These are phyloP conservation scores for Clonostachys rhizophaga DNA, from an alignment of 2,329 filamentous ascomycete species.

Conservation along the genomic window DNA sequence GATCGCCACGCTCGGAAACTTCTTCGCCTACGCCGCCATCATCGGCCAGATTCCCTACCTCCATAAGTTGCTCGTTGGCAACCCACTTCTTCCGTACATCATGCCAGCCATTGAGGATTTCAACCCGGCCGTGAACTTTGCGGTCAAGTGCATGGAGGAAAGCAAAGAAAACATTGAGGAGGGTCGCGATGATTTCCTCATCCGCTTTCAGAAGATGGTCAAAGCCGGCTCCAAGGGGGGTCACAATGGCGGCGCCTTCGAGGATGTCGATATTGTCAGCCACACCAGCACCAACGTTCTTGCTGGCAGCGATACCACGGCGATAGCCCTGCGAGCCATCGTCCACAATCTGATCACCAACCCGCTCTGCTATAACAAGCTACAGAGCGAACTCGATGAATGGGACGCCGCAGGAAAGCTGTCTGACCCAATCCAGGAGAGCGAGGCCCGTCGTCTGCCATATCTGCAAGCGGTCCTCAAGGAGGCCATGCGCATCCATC, in stretches of 20 bases:
- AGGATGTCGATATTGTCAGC: constrained; percentile 25
- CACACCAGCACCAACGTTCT: constrained; percentile 24
- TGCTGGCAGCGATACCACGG: constrained; percentile 76
- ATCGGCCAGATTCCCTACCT: constrained; percentile 62
- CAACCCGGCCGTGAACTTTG: no score
- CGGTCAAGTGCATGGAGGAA: no score
- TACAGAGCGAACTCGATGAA: constrained; percentile 59
- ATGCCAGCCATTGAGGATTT: no score
- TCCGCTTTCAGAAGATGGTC: no score
- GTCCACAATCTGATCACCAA: constrained; percentile 72
- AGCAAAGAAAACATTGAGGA: no score
- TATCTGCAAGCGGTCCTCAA: constrained; percentile 78
- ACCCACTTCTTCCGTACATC: constrained; percentile 44
- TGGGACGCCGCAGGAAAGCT: constrained; percentile 25
- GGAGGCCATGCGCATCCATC: constrained; percentile 73
- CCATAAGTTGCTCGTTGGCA: constrained; percentile 68
- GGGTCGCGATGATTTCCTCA: no score
- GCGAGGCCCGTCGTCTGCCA: constrained; percentile 63
- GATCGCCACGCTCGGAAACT: constrained; percentile 18
- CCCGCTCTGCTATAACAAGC: constrained; percentile 44
- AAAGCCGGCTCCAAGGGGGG: no score
- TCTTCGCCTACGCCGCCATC: constrained; percentile 21
- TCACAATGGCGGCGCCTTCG: constrained; percentile 8
- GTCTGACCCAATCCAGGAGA: constrained; percentile 65
- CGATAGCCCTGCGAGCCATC: constrained; percentile 64